A percentile compares a stretch with the other conserved stretches of the same genome.
Conservation (phyloP, 2,329 filamentous ascomycete genomes). For the Diaporthe sp. region DNA sequence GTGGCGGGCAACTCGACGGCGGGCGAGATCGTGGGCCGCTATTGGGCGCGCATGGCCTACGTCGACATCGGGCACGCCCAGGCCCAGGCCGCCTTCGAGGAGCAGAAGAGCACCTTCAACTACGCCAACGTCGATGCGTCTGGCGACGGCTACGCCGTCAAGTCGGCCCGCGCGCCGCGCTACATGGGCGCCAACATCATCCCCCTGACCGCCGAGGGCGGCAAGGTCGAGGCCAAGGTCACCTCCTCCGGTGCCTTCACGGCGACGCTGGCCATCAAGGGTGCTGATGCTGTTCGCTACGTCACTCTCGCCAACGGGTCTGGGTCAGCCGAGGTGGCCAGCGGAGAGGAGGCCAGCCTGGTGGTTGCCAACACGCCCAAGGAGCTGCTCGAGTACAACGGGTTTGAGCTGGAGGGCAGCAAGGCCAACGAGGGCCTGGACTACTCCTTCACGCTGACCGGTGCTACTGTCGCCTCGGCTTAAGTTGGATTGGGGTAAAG, state of each 20-base stretch:
- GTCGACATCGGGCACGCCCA: slow-evolving; percentile 17
- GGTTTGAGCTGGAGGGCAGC: slow-evolving; percentile 54
- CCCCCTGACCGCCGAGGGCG: not conserved
- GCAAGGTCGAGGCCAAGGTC: slow-evolving; percentile 17
- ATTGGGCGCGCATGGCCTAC: slow-evolving; percentile 22
- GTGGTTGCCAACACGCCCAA: slow-evolving; percentile 64
- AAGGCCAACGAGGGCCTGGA: slow-evolving; percentile 55
- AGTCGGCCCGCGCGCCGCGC: slow-evolving; percentile 3
- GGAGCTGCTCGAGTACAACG: slow-evolving; percentile 59
- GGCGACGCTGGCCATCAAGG: slow-evolving; percentile 57
- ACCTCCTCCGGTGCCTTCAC: slow-evolving; percentile 49
- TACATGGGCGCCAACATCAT: slow-evolving; percentile 21
- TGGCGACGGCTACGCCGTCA: slow-evolving; percentile 18
- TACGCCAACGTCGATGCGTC: slow-evolving; percentile 16
- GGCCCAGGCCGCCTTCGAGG: slow-evolving; percentile 20
- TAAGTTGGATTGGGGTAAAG: not conserved
- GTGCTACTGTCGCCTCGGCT: slow-evolving; percentile 46
- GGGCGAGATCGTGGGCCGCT: slow-evolving; percentile 15
- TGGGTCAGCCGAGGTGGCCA: slow-evolving; percentile 51
- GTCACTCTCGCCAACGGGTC: slow-evolving; percentile 52
- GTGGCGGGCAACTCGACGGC: slow-evolving; percentile 16
- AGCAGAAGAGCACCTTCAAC: slow-evolving; percentile 14
- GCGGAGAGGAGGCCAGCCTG: slow-evolving; percentile 59
- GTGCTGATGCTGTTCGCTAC: slow-evolving; percentile 53
- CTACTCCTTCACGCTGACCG: slow-evolving; percentile 54